Evolutionary conservation across 2,329 filamentous ascomycete genomes (phyloP).

Genomic region (Penicillium sp.): DNA sequence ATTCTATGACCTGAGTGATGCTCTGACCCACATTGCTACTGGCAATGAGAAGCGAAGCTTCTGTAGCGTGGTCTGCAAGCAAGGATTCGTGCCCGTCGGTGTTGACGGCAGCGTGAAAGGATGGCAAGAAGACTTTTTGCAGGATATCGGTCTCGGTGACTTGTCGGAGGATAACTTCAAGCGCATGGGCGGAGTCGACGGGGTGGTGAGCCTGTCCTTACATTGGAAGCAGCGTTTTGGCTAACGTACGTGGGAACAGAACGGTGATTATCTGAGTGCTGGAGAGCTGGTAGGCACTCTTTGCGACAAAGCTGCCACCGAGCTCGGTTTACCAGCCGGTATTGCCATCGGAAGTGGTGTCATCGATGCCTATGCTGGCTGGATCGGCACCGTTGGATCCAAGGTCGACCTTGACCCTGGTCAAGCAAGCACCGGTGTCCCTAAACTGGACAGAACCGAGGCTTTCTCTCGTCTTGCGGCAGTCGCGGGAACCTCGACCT

Average conservation of each 20-base stretch:
- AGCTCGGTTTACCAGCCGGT: constrained; percentile 81
- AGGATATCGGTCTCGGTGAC: constrained; percentile 81
- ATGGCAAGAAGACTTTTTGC: constrained; percentile 95
- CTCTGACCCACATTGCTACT: constrained; percentile 90
- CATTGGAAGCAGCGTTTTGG: constrained; percentile 11
- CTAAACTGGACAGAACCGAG: constrained; percentile 84
- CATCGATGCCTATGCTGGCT: constrained; percentile 97
- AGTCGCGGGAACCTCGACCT: constrained; percentile 95
- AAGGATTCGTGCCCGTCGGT: constrained; percentile 94
- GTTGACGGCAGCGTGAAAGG: constrained; percentile 97
- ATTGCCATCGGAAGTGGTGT: constrained; percentile 95
- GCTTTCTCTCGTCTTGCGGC: constrained; percentile 91
- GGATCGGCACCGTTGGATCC: constrained; percentile 98
- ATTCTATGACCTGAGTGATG: constrained; percentile 94
- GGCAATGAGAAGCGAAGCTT: constrained; percentile 90
- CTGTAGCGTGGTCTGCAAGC: constrained; percentile 96
- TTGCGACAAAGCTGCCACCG: constrained; percentile 76
- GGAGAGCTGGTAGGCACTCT: constrained; percentile 87
- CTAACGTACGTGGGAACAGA: constrained; percentile 56
- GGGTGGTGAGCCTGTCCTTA: constrained; percentile 73
- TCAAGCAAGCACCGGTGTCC: constrained; percentile 65
- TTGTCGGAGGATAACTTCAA: constrained; percentile 84
- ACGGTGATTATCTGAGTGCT: constrained; percentile 85
- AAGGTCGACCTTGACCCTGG: constrained; percentile 76
- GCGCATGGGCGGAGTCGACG: constrained; percentile 90